Percentiles rank a stretch among this genome's conserved stretches.
phyloP scores from a whole-genome alignment of 1,284 basidiomycete species.

The Veloboletus limbatus region DNA sequence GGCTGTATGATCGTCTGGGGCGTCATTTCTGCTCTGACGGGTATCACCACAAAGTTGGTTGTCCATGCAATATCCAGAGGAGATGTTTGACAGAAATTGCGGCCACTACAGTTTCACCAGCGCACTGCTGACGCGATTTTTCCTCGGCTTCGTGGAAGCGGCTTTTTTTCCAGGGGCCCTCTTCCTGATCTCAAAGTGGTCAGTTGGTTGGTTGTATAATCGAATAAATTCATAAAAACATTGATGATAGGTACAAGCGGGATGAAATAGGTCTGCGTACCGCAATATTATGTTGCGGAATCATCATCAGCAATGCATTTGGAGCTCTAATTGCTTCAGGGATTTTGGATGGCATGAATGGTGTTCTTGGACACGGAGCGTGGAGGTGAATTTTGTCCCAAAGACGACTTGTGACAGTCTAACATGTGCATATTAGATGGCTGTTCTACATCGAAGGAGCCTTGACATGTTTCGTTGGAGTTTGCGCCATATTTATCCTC shows the following conservation, averaged over 20 bases:
- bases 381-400: constrained; percentile 55
- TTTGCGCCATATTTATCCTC: constrained; percentile 62
- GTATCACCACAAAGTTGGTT: constrained; percentile 54
- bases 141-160: constrained; percentile 66
- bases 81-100: background rate
- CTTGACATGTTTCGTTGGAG: constrained; percentile 63
- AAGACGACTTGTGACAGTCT: background rate
- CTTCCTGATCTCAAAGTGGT: constrained; percentile 77
- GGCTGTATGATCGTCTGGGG: constrained; percentile 74
- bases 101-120: constrained; percentile 53
- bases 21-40: constrained; percentile 60
- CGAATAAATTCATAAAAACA: constrained; percentile 43
- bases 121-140: constrained; percentile 72
- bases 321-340: constrained; percentile 78
- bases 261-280: constrained; percentile 68
- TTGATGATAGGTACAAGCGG: constrained; percentile 30
- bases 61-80: background rate
- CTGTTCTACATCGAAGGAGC: constrained; percentile 75
- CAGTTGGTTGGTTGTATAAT: constrained; percentile 40
- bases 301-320: constrained; percentile 73
- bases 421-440: constrained; percentile 46
- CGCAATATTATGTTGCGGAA: constrained; percentile 62
- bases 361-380: constrained; percentile 63
- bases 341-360: constrained; percentile 69
- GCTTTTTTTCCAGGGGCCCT: constrained; percentile 73